Percentiles rank a stretch among this genome's conserved stretches.
Conservation (phyloP, 108 stramenopile species). For the Skeletonema marinoi region DNA sequence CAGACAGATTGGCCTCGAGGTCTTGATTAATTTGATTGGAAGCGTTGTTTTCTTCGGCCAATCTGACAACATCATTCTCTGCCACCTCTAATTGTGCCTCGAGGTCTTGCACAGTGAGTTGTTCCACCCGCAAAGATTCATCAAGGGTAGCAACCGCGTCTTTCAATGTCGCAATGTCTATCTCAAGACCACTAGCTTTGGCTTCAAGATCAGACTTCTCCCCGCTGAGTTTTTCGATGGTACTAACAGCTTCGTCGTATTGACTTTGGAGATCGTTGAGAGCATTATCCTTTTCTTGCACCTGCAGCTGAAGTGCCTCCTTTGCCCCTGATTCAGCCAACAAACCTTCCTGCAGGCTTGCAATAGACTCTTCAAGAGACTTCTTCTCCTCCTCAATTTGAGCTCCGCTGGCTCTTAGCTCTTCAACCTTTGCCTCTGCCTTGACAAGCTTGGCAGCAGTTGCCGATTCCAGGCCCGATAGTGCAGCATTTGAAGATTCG, state of each 20-base stretch:
- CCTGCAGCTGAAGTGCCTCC: neutral
- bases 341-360: neutral
- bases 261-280: neutral
- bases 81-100: constrained; percentile 4
- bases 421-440: neutral
- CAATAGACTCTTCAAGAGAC: neutral
- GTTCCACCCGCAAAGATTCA: neutral
- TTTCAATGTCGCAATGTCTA: constrained; percentile 3
- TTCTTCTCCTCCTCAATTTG: constrained; percentile 5
- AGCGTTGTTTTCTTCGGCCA: constrained; percentile 6
- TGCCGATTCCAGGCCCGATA: neutral
- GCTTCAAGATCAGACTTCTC: neutral
- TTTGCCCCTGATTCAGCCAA: constrained; percentile 1
- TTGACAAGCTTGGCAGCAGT: neutral
- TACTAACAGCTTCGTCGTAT: neutral
- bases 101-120: neutral
- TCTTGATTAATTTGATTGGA: constrained; percentile 3
- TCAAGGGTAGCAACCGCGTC: neutral
- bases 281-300: constrained; percentile 10
- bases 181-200: constrained; percentile 2
- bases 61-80: constrained; percentile 9
- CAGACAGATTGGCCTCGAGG: constrained; percentile 4
- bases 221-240: neutral
- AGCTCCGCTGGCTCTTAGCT: neutral
- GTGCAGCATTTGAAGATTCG: neutral